Conservation (phyloP, 345 rosid species). For the Sonneratia caseolaris region DNA sequence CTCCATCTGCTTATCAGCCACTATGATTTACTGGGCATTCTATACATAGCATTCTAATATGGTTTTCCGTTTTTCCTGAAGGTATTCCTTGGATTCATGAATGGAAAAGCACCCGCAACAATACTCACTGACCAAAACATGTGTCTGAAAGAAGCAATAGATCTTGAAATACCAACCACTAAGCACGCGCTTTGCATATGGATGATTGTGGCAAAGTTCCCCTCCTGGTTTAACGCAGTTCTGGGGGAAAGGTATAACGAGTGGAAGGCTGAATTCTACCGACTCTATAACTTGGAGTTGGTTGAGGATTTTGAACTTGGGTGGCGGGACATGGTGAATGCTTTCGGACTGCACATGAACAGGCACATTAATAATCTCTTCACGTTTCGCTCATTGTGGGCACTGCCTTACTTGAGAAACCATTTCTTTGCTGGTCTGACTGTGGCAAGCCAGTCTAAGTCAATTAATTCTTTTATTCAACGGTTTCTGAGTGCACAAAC, state of each 20-base stretch:
- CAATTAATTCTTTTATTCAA: conserved; percentile 85
- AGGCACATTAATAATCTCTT: conserved; percentile 67
- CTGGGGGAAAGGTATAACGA: conserved; percentile 85
- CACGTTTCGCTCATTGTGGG: conserved; percentile 66
- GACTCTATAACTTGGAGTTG: conserved; percentile 74
- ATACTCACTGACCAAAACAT: conserved; percentile 83
- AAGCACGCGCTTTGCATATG: conserved; percentile 95
- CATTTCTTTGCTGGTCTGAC: conserved; percentile 87
- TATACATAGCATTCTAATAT: neutral
- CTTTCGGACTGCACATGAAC: conserved; percentile 77
- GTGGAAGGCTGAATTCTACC: conserved; percentile 87
- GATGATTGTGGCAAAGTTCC: conserved; percentile 91
- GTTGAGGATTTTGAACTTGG: conserved; percentile 79
- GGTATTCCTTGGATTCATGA: conserved; percentile 79
- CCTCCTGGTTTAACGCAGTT: conserved; percentile 92
- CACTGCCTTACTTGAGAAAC: conserved; percentile 79
- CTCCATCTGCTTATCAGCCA: neutral
- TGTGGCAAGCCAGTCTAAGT: conserved; percentile 62
- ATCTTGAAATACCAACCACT: conserved; percentile 68
- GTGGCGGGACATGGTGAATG: conserved; percentile 85
- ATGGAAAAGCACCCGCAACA: conserved; percentile 86
- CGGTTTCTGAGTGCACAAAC: conserved; percentile 87
- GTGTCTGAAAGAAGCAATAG: conserved; percentile 92
- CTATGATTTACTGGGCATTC: neutral
- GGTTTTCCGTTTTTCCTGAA: conserved; percentile 11